These are phyloP conservation scores for Myxozyma neglecta DNA, from an alignment of 805 yeast genomes.

Conservation along the genomic window DNA sequence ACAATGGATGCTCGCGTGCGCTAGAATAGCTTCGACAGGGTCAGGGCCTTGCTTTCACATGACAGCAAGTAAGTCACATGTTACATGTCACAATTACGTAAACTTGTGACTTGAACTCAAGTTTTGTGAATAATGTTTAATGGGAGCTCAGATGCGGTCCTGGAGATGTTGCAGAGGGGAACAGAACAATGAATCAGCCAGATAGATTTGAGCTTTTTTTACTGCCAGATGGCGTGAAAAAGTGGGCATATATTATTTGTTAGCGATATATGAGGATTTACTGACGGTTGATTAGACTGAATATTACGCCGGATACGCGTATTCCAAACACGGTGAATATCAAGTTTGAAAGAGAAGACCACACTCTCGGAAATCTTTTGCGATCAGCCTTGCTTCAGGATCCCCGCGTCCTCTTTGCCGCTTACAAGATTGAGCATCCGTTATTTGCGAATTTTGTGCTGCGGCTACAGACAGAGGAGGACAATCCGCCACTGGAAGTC, in stretches of 20 bases:
- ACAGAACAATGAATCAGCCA: constrained; percentile 84
- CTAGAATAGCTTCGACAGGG: not conserved
- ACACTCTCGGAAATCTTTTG: constrained; percentile 87
- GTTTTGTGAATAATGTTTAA: not conserved
- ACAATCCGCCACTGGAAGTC: constrained; percentile 87
- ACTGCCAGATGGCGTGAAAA: constrained; percentile 95
- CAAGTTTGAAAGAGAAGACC: constrained; percentile 96
- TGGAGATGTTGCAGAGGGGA: not conserved
- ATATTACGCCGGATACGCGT: constrained; percentile 88
- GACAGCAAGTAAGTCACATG: not conserved
- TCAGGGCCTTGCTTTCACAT: constrained; percentile 4
- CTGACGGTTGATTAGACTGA: constrained; percentile 49
- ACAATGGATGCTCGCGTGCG: constrained; percentile 3
- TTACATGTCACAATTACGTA: not conserved
- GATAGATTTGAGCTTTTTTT: constrained; percentile 96
- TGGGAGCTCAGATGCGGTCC: not conserved
- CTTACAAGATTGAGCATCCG: constrained; percentile 97
- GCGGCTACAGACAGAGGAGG: constrained; percentile 95
- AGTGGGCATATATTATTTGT: constrained; percentile 46
- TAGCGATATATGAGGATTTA: not conserved
- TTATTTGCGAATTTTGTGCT: constrained; percentile 90
- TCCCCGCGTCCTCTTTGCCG: constrained; percentile 89
- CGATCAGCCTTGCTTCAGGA: constrained; percentile 78
- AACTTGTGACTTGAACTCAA: not conserved
- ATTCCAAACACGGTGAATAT: constrained; percentile 93